A percentile compares a stretch with the other conserved stretches of the same genome.
phyloP scores from a whole-genome alignment of 2,329 filamentous ascomycete species.

The Aspergillus glaucus region DNA sequence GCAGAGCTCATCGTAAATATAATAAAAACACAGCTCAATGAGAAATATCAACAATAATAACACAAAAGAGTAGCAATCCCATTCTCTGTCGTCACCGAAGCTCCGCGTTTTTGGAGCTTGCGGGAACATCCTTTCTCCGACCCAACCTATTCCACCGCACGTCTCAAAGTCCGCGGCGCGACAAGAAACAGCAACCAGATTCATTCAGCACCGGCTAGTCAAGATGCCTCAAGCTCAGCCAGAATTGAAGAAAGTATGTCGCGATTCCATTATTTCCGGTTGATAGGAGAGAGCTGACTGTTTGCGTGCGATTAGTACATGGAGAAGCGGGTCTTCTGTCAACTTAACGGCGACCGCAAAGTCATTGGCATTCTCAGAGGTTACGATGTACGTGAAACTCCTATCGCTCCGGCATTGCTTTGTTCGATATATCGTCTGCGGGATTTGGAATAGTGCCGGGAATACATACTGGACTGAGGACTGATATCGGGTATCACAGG shows the following conservation, averaged over 20 bases:
- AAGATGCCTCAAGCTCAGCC: conserved; percentile 98
- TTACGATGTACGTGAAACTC: conserved; percentile 69
- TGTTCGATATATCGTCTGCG: not conserved
- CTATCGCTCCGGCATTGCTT: not conserved
- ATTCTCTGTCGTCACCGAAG: conserved; percentile 4
- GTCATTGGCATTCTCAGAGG: conserved; percentile 90
- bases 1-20: conserved; percentile 47
- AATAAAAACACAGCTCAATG: not conserved
- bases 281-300: conserved; percentile 11
- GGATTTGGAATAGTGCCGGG: not conserved
- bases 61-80: conserved; percentile 1
- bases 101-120: conserved; percentile 16
- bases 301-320: conserved; percentile 64
- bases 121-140: conserved; percentile 32
- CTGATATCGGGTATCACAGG: conserved; percentile 47
- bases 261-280: not conserved
- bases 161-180: conserved; percentile 21
- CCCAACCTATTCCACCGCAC: conserved; percentile 19
- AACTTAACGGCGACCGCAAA: conserved; percentile 95
- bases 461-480: not conserved
- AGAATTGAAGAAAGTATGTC: conserved; percentile 88
- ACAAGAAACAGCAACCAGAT: conserved; percentile 17
- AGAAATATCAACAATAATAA: not conserved
- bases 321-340: conserved; percentile 96
- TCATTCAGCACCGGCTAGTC: conserved; percentile 20